A percentile compares a stretch with the other conserved stretches of the same genome.
phyloP scores from a whole-genome alignment of 257 asterid species.

The Gardenia jasminoides region DNA sequence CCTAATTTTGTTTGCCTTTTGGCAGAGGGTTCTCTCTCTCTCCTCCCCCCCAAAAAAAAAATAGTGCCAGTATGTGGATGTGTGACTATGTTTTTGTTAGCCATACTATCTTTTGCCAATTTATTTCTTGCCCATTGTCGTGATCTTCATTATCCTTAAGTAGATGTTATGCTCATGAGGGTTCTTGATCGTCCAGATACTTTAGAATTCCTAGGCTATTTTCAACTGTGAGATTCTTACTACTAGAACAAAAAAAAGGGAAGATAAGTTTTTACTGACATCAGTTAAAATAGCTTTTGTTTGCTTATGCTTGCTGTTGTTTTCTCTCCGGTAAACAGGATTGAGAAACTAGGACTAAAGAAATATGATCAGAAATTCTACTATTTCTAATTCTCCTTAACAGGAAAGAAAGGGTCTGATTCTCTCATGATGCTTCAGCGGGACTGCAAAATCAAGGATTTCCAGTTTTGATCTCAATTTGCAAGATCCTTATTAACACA shows the following conservation, averaged over 20 bases:
- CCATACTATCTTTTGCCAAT: not conserved
- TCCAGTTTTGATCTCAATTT: not conserved
- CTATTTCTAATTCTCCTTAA: not conserved
- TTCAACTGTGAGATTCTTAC: not conserved
- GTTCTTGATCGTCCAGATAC: not conserved
- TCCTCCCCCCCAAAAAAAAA: not conserved
- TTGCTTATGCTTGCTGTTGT: not conserved
- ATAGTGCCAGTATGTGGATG: not conserved
- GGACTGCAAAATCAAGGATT: not conserved
- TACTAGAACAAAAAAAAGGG: not conserved
- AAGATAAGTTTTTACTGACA: not conserved
- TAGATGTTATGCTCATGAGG: not conserved
- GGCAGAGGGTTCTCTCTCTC: not conserved
- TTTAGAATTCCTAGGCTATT: not conserved
- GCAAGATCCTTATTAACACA: slow-evolving; percentile 3
- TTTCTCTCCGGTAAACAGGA: not conserved
- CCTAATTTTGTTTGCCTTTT: slow-evolving; percentile 1
- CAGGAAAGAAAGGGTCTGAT: not conserved
- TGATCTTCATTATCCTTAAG: not conserved
- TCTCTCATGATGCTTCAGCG: not conserved
- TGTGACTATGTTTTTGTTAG: not conserved
- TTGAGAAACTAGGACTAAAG: not conserved
- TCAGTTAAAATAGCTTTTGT: not conserved
- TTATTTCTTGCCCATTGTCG: not conserved
- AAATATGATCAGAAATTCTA: not conserved